Evolutionary conservation across 2,329 filamentous ascomycete genomes (phyloP).

Genomic region (Fusarium continuum): DNA sequence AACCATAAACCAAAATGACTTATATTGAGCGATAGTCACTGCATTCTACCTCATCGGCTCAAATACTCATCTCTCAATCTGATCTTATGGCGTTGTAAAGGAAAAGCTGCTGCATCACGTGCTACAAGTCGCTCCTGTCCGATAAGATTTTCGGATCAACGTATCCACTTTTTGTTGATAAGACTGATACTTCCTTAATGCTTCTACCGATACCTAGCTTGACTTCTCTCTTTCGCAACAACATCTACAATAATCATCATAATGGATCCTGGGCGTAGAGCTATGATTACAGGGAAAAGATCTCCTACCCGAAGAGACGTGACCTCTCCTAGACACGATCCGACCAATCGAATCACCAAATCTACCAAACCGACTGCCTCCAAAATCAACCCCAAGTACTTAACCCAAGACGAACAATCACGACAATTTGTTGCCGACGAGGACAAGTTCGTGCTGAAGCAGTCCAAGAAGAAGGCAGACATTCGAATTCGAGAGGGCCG

Average conservation of each 20-base stretch:
- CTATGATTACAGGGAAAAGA: slow-evolving; percentile 61
- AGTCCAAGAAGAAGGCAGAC: slow-evolving; percentile 97
- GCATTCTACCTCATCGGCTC: too few species aligned
- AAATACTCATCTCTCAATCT: too few species aligned
- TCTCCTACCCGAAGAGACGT: slow-evolving; percentile 59
- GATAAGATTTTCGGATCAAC: slow-evolving; percentile 19
- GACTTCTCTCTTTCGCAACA: background rate
- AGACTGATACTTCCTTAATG: slow-evolving; percentile 14
- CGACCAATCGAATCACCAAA: slow-evolving; percentile 66
- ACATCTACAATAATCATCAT: slow-evolving; percentile 8
- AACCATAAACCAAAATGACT: too few species aligned
- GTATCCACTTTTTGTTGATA: slow-evolving; percentile 31
- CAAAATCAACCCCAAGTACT: slow-evolving; percentile 53
- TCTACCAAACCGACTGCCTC: slow-evolving; percentile 43
- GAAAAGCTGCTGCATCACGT: slow-evolving; percentile 2
- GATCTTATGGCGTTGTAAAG: too few species aligned
- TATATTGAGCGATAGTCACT: too few species aligned
- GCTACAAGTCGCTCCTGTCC: background rate
- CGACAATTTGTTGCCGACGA: slow-evolving; percentile 91
- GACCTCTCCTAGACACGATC: slow-evolving; percentile 64
- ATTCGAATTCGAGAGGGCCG: slow-evolving; percentile 92
- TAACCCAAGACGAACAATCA: slow-evolving; percentile 81
- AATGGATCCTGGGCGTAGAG: slow-evolving; percentile 65
- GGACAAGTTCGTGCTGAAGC: slow-evolving; percentile 93
- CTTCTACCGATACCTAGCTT: slow-evolving; percentile 1